phyloP scores from a whole-genome alignment of 805 yeast species.

The Schwanniomyces sp. region DNA sequence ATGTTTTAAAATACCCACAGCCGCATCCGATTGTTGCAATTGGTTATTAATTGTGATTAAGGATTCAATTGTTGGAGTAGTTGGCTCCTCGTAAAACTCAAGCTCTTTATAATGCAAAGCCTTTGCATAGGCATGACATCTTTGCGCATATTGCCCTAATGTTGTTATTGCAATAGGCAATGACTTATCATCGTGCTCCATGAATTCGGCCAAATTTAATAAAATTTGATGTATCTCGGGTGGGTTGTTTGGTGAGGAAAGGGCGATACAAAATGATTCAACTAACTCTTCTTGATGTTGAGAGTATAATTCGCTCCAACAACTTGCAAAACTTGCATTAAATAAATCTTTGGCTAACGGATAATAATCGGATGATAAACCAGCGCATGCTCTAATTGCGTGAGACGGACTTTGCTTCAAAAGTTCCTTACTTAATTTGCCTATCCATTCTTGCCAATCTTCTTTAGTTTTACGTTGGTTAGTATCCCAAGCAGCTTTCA shows the following conservation, averaged over 20 bases:
- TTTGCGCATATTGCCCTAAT: constrained; percentile 87
- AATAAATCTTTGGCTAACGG: constrained; percentile 89
- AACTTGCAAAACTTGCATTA: constrained; percentile 92
- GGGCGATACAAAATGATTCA: constrained; percentile 79
- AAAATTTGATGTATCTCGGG: constrained; percentile 94
- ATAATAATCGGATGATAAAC: constrained; percentile 80
- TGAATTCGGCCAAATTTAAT: constrained; percentile 86
- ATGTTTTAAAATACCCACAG: constrained; percentile 92
- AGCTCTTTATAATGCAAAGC: constrained; percentile 94
- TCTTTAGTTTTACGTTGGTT: constrained; percentile 85
- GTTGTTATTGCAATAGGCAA: constrained; percentile 89
- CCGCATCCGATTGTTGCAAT: constrained; percentile 95
- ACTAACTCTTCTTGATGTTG: constrained; percentile 89
- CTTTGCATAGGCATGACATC: constrained; percentile 97
- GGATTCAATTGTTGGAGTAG: constrained; percentile 88
- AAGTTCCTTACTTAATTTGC: constrained; percentile 79
- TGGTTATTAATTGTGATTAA: constrained; percentile 91
- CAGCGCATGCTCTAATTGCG: constrained; percentile 89
- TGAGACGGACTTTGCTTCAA: constrained; percentile 92
- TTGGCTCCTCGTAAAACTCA: constrained; percentile 91
- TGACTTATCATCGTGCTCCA: constrained; percentile 97
- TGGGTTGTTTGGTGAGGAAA: constrained; percentile 87
- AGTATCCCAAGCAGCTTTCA: constrained; percentile 90
- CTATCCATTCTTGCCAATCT: constrained; percentile 98
- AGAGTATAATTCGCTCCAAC: constrained; percentile 90